Evolutionary conservation across 495 filamentous ascomycete species (phyloP).

Genomic region (Penicillium paradoxum): DNA sequence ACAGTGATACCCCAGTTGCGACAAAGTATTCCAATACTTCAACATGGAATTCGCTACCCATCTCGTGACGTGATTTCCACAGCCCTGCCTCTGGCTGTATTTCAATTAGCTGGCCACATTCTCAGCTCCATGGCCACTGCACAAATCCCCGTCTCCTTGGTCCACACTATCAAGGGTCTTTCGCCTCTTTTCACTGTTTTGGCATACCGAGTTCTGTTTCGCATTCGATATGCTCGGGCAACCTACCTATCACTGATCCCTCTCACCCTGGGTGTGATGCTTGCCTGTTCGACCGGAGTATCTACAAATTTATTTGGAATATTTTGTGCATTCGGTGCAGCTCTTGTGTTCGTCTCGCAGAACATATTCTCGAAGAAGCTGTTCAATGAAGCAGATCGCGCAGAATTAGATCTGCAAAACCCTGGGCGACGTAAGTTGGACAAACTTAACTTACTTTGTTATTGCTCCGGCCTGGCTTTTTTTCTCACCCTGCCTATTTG

Average conservation of each 20-base stretch:
- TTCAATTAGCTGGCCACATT: conserved; percentile 92
- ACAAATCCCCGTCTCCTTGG: conserved; percentile 91
- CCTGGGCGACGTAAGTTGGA: conserved; percentile 71
- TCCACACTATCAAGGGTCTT: conserved; percentile 99
- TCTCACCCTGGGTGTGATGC: conserved; percentile 85
- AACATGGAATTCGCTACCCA: conserved; percentile 75
- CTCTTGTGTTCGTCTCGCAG: conserved; percentile 94
- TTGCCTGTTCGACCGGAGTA: conserved; percentile 88
- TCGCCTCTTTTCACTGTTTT: conserved; percentile 94
- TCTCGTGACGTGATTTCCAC: conserved; percentile 78
- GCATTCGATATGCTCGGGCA: conserved; percentile 77
- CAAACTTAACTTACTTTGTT: conserved; percentile 94
- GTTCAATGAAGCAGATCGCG: conserved; percentile 89
- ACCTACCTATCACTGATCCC: conserved; percentile 93
- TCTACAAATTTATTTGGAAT: conserved; percentile 85
- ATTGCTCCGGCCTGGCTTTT: conserved; percentile 89
- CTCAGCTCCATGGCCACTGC: conserved; percentile 88
- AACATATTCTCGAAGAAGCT: conserved; percentile 98
- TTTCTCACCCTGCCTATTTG: conserved; percentile 88
- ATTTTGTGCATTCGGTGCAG: conserved; percentile 75
- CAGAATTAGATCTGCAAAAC: conserved; percentile 62
- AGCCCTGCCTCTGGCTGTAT: conserved; percentile 82
- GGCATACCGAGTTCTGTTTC: conserved; percentile 83
- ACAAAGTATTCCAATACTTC: conserved; percentile 67
- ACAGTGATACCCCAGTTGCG: conserved; percentile 62